Percentiles rank a stretch among this genome's conserved stretches.
phyloP scores from a whole-genome alignment of 352 stramenopile species.

The Phytophthora chlamydospora region DNA sequence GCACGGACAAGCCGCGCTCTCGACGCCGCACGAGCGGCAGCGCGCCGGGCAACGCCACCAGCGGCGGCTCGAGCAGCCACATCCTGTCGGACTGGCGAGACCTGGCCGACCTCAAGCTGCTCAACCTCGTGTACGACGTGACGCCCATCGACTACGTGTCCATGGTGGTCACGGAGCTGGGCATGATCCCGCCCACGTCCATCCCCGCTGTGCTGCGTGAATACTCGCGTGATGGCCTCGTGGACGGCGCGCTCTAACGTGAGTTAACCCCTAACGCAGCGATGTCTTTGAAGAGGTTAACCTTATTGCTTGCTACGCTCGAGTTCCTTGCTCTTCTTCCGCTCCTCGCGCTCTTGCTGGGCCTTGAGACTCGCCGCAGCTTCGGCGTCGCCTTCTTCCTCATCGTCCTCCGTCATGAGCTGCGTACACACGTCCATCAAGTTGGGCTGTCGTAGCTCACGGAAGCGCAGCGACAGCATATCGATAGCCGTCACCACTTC shows the following conservation, averaged over 20 bases:
- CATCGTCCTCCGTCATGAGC: conserved; percentile 55
- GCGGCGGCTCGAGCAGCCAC: conserved; percentile 44
- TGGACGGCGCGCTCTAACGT: conserved; percentile 42
- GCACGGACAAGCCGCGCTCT: conserved; percentile 56
- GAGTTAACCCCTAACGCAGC: conserved; percentile 13
- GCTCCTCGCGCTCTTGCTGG: conserved; percentile 27
- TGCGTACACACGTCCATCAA: conserved; percentile 74
- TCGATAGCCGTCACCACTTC: conserved; percentile 77
- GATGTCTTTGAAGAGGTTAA: conserved; percentile 15
- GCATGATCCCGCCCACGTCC: conserved; percentile 97
- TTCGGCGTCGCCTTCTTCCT: conserved; percentile 27
- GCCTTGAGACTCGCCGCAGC: conserved; percentile 25
- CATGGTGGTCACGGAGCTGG: conserved; percentile 97
- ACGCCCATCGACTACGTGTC: conserved; percentile 97
- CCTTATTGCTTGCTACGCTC: conserved; percentile 17
- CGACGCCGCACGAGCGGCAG: conserved; percentile 23
- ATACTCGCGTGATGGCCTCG: conserved; percentile 75
- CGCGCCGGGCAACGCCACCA: conserved; percentile 7
- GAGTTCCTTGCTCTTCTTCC: conserved; percentile 30
- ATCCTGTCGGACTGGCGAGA: conserved; percentile 84
- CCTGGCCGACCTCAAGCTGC: conserved; percentile 70
- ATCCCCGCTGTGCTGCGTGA: conserved; percentile 97
- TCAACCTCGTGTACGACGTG: conserved; percentile 96
- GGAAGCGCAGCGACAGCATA: conserved; percentile 74
- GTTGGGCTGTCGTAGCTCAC: conserved; percentile 60